A percentile compares a stretch with the other conserved stretches of the same genome.
These are phyloP conservation scores for Fusarium succisae DNA, from an alignment of 2,329 filamentous ascomycete genomes.

Conservation along the genomic window DNA sequence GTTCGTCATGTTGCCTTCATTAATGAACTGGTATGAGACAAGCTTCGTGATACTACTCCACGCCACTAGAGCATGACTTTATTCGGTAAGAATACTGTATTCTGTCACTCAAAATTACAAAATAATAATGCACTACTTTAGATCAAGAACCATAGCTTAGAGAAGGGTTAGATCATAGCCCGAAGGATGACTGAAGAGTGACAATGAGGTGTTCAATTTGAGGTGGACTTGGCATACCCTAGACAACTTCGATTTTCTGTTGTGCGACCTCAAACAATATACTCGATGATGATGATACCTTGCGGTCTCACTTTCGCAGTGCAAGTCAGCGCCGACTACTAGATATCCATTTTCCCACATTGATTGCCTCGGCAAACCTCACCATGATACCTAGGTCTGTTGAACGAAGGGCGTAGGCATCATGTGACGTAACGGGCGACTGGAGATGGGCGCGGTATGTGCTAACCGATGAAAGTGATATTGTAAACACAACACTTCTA, in stretches of 20 bases:
- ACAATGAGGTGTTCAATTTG: neutral
- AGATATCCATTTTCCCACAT: neutral
- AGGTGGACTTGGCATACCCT: neutral
- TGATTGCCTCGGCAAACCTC: neutral
- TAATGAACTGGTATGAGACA: neutral
- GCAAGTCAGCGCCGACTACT: neutral
- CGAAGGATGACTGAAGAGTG: neutral
- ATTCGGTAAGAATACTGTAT: neutral
- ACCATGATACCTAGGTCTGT: neutral
- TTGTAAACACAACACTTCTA: neutral
- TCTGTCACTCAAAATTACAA: neutral
- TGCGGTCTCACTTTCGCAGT: neutral
- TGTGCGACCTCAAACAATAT: neutral
- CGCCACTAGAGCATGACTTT: neutral
- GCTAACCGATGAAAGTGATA: neutral
- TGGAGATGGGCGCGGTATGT: neutral
- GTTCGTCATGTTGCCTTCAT: neutral
- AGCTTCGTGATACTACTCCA: neutral
- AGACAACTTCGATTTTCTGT: neutral
- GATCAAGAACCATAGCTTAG: neutral
- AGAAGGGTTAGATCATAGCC: neutral
- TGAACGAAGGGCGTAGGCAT: slow-evolving; percentile 30
- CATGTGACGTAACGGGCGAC: slow-evolving; percentile 30
- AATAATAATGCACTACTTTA: neutral
- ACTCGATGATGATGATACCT: neutral